phyloP scores from a whole-genome alignment of 805 yeast species.

The Blastobotrys parvus region DNA sequence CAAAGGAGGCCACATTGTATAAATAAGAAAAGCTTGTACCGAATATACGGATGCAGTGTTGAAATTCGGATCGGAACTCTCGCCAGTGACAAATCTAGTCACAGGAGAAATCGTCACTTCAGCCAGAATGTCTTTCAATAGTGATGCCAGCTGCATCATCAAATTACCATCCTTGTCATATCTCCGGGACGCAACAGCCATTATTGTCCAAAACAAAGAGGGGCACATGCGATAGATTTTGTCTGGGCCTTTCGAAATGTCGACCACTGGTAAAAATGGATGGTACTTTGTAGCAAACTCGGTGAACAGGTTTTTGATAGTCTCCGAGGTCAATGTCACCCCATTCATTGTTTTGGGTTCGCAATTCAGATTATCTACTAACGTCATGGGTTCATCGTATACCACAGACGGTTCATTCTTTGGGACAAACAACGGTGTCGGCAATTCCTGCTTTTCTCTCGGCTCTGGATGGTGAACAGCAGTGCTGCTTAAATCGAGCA shows the following conservation, averaged over 20 bases:
- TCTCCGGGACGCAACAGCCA: conserved; percentile 75
- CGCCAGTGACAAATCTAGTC: conserved; percentile 48
- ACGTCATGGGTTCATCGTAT: background rate
- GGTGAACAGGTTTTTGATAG: conserved; percentile 51
- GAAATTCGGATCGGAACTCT: conserved; percentile 55
- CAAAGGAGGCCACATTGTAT: conserved; percentile 93
- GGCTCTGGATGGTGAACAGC: background rate
- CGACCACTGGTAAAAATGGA: conserved; percentile 81
- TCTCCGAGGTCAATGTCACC: conserved; percentile 49
- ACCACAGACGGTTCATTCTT: conserved; percentile 3
- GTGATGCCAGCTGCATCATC: conserved; percentile 56
- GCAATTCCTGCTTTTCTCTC: background rate
- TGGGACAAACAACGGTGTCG: conserved; percentile 3
- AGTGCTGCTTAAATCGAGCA: conserved; percentile 9
- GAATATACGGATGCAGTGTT: conserved; percentile 89
- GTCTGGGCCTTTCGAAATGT: conserved; percentile 74
- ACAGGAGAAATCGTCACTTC: conserved; percentile 89
- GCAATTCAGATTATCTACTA: conserved; percentile 13
- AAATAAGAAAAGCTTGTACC: conserved; percentile 83
- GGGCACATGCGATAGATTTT: conserved; percentile 72
- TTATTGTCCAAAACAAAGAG: conserved; percentile 86
- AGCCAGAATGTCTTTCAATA: conserved; percentile 68
- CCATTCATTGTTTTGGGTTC: conserved; percentile 63
- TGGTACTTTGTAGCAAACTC: conserved; percentile 78
- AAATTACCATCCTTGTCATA: conserved; percentile 33